Base-by-base conservation (phyloP, 225 moss, liverwort and hornwort species). In the Asterella californica region DNA sequence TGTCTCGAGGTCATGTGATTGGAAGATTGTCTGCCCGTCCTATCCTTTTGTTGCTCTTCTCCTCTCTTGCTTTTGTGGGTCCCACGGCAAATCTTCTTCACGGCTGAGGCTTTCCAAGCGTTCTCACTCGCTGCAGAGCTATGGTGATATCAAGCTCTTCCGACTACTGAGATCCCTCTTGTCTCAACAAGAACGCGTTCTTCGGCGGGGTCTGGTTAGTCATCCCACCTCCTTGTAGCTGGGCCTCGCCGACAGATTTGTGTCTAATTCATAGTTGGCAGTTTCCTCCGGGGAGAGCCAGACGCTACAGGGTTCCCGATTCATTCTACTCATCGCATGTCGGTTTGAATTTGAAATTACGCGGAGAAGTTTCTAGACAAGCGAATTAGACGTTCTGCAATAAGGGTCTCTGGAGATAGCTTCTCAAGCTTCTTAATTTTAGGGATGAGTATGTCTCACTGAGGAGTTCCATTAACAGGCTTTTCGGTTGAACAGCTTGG, bases 101-200 rank as follows among this genome's bases (percentile, higher is more conserved):
- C 30, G 15, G 14, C 25, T 27, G 49, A 50, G 74, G 0, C 27
- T 50, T 27, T 11, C 0, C 29, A 9, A 54, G 74, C 30, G 30
- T 74, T 74, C 74, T 53, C 53, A 74, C 74, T 74, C 74, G 74
- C 74, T 47, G 6, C 52, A 18, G 29, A 38, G 75, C 75, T 76
- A 76, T 76, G 75, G 75, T 38, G 54, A 74, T 30, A 29, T 71
- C 27, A 11, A 14, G 10, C 52, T 54, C 32, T 30, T 37, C 19
- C 37, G 9, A 0, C 34, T 3, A 12, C 54, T 59, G 19, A 36
- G 33, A 74, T 15, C 52, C 0, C 9, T 33, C 57, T 19, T 33
- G 5, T 53, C 17, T 0, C 19, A 19, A 53, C 17, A 2, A 42
- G 42, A 42, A 33, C 18, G 9, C 12, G 15, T 0, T 74, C 30